Evolutionary conservation across 495 filamentous ascomycete species (phyloP), one percentile per base, ranked within the genome.

Genomic region (Xylona heveae): DNA sequence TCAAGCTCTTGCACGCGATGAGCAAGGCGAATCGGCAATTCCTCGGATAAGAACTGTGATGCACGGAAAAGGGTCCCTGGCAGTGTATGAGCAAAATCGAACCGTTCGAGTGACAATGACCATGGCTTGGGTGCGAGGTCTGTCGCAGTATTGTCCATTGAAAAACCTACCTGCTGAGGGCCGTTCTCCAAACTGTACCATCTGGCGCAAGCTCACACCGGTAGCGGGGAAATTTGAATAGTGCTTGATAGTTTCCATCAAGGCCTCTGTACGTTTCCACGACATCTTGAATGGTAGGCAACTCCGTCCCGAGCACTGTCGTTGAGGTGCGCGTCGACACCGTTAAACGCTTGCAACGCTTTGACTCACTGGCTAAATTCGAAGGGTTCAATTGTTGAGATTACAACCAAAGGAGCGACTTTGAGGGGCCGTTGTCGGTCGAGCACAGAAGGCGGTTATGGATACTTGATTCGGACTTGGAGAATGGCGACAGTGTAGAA

Each of bases 201-300:
- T 95, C 61, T 97, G 88, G 50, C 88, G 66, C 51, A 97, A 59
- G 44, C 82, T 92, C 43, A 93, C 84, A 39, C 88, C 88, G 24
- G 90, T 97, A 37, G 88, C 88, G 36, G 90, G 90, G 54, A 95
- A 95, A 61, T 70, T 75, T 49, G 80, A 77, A 66, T 94, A 94
- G 62, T 94, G 85, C 52, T 78, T 81, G 78, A 97, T 97, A 70
- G 77, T 92, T 42, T 91, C 75, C 82, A 92, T 85, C 74, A 97
- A 53, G 56, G 67, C 59, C 55, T 88, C 78, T 33, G 78, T 74
- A 53, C 66, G 69, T 61, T 76, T 91, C 84, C 84, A 94, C 58
- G 48, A 49, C 50, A 53, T 53, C 28, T 30, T n/a, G n/a, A n/a
- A n/a, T n/a, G n/a, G n/a, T n/a, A n/a, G n/a, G n/a, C n/a, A n/a